phyloP scores from a whole-genome alignment of 1,139 yeast genomes.

The Candida gigantensis region DNA sequence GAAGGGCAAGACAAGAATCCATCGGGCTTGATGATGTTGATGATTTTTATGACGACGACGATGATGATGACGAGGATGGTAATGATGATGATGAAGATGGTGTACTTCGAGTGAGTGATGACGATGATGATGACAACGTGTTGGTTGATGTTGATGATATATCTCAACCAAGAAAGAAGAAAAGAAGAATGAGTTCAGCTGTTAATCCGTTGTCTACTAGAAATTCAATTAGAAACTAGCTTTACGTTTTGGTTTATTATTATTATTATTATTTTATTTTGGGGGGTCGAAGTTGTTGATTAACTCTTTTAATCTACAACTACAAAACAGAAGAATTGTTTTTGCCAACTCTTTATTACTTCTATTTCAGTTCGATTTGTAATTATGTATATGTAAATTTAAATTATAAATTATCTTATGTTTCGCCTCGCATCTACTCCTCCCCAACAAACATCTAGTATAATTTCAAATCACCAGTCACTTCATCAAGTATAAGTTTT shows the following conservation, averaged over 20 bases:
- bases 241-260: constrained; percentile 2
- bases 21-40: constrained; percentile 50
- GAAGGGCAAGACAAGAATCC: constrained; percentile 42
- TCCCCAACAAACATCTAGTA: constrained; percentile 42
- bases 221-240: constrained; percentile 14
- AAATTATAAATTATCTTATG: not conserved
- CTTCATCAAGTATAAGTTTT: constrained; percentile 72
- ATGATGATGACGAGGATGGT: constrained; percentile 39
- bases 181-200: constrained; percentile 47
- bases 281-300: too few relatives aligned
- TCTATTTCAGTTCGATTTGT: constrained; percentile 2
- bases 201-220: constrained; percentile 42
- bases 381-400: constrained; percentile 1
- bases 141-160: constrained; percentile 41
- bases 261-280: not conserved
- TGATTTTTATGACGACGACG: constrained; percentile 46
- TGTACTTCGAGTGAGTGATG: constrained; percentile 38
- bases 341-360: not conserved
- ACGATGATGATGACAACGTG: constrained; percentile 40
- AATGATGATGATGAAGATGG: constrained; percentile 35
- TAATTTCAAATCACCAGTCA: constrained; percentile 76
- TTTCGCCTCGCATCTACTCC: not conserved
- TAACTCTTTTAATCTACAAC: too few relatives aligned
- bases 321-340: too few relatives aligned
- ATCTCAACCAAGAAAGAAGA: constrained; percentile 27